Evolutionary conservation across 805 yeast genomes (phyloP).

Genomic region (Candida gorgasii): DNA sequence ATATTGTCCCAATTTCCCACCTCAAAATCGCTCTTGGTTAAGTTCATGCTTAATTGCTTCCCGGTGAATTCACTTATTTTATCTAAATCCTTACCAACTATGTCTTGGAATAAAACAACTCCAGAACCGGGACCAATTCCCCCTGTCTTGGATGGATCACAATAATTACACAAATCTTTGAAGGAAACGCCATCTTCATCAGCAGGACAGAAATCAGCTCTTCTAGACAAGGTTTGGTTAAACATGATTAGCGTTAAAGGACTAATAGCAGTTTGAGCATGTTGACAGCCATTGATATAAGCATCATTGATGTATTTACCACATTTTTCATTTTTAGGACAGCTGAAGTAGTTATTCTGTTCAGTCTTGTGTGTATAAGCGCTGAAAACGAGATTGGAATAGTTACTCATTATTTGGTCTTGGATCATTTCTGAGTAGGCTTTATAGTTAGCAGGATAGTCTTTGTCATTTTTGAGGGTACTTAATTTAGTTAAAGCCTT

Average conservation of each 20-base stretch:
- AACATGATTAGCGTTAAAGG: neutral
- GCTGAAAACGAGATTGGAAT: neutral
- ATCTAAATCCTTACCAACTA: neutral
- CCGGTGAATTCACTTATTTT: slow-evolving; percentile 1
- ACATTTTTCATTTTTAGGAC: neutral
- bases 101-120: neutral
- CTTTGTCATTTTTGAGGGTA: neutral
- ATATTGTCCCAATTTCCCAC: neutral
- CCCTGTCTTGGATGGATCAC: neutral
- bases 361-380: neutral
- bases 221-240: neutral
- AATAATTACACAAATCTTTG: neutral
- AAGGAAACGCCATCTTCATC: neutral
- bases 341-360: neutral
- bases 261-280: neutral
- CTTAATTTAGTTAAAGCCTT: neutral
- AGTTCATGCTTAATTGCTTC: neutral
- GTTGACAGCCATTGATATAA: neutral
- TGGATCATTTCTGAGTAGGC: slow-evolving; percentile 2
- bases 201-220: neutral
- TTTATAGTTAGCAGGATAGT: neutral
- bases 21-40: neutral
- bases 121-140: neutral
- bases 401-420: slow-evolving; percentile 4
- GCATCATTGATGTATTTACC: neutral